Conservation (phyloP, 768 basidiomycete species). For the Cantharellus anzutake region DNA sequence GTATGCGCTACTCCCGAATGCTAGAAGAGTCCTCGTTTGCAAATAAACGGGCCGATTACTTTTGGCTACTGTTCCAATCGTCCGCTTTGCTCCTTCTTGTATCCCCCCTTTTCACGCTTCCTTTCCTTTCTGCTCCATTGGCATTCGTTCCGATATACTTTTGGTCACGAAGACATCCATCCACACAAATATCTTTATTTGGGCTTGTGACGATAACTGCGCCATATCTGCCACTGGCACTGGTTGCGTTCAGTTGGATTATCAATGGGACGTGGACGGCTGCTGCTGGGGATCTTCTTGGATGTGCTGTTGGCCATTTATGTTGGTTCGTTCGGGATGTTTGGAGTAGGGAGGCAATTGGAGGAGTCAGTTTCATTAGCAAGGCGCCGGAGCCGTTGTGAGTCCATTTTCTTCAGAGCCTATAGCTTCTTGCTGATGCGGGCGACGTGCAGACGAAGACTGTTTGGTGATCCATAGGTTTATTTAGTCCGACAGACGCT, state of each 20-base stretch:
- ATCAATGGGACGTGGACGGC: constrained; percentile 71
- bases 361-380: constrained; percentile 49
- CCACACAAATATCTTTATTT: constrained; percentile 89
- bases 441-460: neutral
- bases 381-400: constrained; percentile 54
- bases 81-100: constrained; percentile 75
- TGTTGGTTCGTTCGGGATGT: constrained; percentile 76
- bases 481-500: neutral
- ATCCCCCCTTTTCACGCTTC: constrained; percentile 77
- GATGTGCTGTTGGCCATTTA: constrained; percentile 73
- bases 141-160: constrained; percentile 94
- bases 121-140: constrained; percentile 81
- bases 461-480: neutral
- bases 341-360: constrained; percentile 75
- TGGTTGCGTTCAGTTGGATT: constrained; percentile 56
- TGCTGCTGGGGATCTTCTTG: constrained; percentile 62
- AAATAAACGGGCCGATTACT: constrained; percentile 80
- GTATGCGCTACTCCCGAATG: constrained; percentile 94
- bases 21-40: constrained; percentile 93
- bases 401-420: constrained; percentile 17
- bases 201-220: constrained; percentile 89
- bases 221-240: constrained; percentile 82
- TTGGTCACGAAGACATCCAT: constrained; percentile 89
- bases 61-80: constrained; percentile 80
- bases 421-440: neutral